Conservation (phyloP, 1,139 yeast species). For the Kluyveromyces marxianus region DNA sequence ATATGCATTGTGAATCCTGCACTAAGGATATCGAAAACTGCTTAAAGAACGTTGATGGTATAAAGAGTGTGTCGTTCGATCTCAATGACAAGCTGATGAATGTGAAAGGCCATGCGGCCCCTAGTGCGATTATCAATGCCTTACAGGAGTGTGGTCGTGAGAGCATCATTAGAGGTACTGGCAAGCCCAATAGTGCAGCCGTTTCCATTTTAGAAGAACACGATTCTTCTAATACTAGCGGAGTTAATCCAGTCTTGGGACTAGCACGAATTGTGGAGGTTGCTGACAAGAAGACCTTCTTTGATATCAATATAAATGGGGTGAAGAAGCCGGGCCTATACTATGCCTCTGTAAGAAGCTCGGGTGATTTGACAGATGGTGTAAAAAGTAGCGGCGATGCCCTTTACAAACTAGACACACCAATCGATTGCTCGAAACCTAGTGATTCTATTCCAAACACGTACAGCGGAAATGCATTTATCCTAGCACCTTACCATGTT, state of each 20-base stretch:
- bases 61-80: slow-evolving; percentile 17
- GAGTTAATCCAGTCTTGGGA: slow-evolving; percentile 72
- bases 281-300: slow-evolving; percentile 40
- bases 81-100: slow-evolving; percentile 19
- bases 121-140: slow-evolving; percentile 21
- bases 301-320: slow-evolving; percentile 77
- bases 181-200: slow-evolving; percentile 81
- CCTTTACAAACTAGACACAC: slow-evolving; percentile 38
- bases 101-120: slow-evolving; percentile 23
- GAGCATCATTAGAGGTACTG: slow-evolving; percentile 89
- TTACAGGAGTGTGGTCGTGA: slow-evolving; percentile 51
- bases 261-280: slow-evolving; percentile 81
- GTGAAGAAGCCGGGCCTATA: slow-evolving; percentile 51
- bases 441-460: slow-evolving; percentile 28
- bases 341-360: slow-evolving; percentile 57
- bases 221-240: slow-evolving; percentile 19
- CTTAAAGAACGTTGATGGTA: slow-evolving; percentile 15
- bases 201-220: slow-evolving; percentile 82
- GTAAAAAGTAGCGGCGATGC: slow-evolving; percentile 59
- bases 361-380: slow-evolving; percentile 75
- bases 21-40: slow-evolving; percentile 18
- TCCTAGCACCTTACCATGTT: slow-evolving; percentile 51
- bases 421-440: slow-evolving; percentile 27
- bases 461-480: slow-evolving; percentile 52
- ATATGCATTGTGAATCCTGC: slow-evolving; percentile 22